Base-by-base conservation (phyloP, 139 green algal species). In the Chlorella ohadii region DNA sequence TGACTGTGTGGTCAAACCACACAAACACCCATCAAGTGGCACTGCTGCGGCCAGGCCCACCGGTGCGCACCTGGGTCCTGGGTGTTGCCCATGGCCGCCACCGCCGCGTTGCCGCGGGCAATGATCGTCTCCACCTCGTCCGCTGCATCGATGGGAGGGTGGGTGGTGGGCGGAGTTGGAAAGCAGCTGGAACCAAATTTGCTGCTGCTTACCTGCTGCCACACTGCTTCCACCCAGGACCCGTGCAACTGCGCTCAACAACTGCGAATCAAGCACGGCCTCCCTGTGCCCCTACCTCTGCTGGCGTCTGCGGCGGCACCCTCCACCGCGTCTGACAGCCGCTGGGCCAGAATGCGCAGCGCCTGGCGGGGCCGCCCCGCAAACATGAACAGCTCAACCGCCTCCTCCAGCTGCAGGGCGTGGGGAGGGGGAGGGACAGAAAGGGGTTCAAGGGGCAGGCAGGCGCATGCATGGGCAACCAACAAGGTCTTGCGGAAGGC, bases 331-430 rank as follows among this genome's bases (percentile, higher is more conserved):
- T 93, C 89, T 0, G 88, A 92, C 71, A 96, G 83, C 72, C 90
- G 87, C 34, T 88, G 79, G 88, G 92, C 95, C 76, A 96, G 89
- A 61, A 96, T 91, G n/a, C 74, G 61, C 76, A 96, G 90, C 36
- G 93, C 93, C 38, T 86, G 72, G 33, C 78, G 70, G 1, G 94
- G 92, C 33, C 90, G 88, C 51, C 91, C 88, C 25, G 93, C 93
- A 36, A 92, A 91, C 81, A 97, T 93, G 92, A 94, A 97, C 79
- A 98, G 91, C 93, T 97, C 95, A 61, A 95, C 83, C 19, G 94
- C 94, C 85, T 95, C 90, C 87, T 92, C 90, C 83, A 93, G 74
- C 91, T 95, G 92, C 28, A 73, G 79, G 34, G 34, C 2, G 27
- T 51, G 47, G 47, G 11, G 51, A 6, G 33, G 73, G 71, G 31